Conservation (phyloP, 1,284 basidiomycete species). For the Trichosporon faecale region DNA sequence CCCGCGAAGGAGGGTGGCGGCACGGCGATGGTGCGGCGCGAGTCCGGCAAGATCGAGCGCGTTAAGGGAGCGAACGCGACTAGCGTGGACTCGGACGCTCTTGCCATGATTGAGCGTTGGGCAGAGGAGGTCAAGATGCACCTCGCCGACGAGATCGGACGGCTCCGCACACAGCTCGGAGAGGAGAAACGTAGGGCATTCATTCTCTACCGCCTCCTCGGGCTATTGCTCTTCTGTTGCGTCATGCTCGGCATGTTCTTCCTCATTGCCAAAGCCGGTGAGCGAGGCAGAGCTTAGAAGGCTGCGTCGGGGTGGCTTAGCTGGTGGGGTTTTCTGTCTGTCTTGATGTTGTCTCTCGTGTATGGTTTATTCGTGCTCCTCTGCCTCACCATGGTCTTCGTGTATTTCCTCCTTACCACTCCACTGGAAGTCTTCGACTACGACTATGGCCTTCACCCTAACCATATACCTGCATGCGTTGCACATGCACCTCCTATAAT, state of each 20-base stretch:
- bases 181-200: constrained; percentile 17
- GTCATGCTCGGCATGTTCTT: neutral
- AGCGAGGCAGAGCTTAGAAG: neutral
- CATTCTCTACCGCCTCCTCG: constrained; percentile 8
- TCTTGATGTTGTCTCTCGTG: too few relatives aligned
- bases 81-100: constrained; percentile 22
- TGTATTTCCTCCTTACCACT: neutral
- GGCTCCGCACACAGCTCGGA: constrained; percentile 23
- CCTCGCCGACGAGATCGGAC: constrained; percentile 30
- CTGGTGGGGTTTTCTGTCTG: too few relatives aligned
- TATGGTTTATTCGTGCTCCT: neutral
- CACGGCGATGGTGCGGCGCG: neutral
- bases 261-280: neutral
- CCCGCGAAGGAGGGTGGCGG: neutral
- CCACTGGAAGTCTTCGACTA: too few relatives aligned
- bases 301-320: neutral
- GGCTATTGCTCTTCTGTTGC: neutral
- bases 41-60: constrained; percentile 19
- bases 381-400: neutral
- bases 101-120: constrained; percentile 40
- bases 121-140: constrained; percentile 38
- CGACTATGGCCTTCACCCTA: neutral
- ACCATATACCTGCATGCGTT: neutral
- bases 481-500: neutral
- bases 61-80: constrained; percentile 13